Evolutionary conservation across 495 filamentous ascomycete genomes (phyloP).

Genomic region (Penicillium soppii): DNA sequence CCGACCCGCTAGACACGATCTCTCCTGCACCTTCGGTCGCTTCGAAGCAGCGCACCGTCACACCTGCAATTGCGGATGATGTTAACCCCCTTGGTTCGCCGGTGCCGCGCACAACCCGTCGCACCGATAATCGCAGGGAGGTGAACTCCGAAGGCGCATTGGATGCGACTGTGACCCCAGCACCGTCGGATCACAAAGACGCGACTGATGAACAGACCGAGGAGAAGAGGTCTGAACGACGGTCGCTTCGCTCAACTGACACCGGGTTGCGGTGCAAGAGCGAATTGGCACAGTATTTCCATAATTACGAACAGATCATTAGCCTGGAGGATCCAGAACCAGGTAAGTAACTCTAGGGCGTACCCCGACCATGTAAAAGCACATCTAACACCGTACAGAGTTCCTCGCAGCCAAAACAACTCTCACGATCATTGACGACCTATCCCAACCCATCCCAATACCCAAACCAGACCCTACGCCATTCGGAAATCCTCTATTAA

Average conservation of each 20-base stretch:
- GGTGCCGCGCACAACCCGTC: conserved; percentile 15
- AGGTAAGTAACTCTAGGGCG: conserved; percentile 57
- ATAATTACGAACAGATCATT: conserved; percentile 88
- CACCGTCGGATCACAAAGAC: conserved; percentile 9
- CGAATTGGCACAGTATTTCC: conserved; percentile 83
- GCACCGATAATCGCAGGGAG: conserved; percentile 11
- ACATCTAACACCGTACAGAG: conserved; percentile 27
- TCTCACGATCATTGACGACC: conserved; percentile 46
- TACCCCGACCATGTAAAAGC: neutral
- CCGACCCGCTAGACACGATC: conserved; percentile 43
- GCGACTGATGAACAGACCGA: conserved; percentile 12
- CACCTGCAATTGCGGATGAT: conserved; percentile 8
- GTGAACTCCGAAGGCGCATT: no score
- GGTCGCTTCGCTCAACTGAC: conserved; percentile 52
- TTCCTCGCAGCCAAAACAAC: conserved; percentile 45
- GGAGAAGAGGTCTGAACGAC: conserved; percentile 28
- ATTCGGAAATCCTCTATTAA: conserved; percentile 43
- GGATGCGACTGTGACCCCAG: no score
- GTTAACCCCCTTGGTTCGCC: conserved; percentile 8
- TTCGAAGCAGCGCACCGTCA: conserved; percentile 10
- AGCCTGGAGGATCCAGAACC: conserved; percentile 74
- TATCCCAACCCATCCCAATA: conserved; percentile 28
- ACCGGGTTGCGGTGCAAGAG: conserved; percentile 69
- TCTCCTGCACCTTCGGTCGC: conserved; percentile 22
- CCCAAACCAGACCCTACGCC: conserved; percentile 22